Evolutionary conservation across 2,329 filamentous ascomycete genomes (phyloP).

Genomic region (Hypomyces rosellus): DNA sequence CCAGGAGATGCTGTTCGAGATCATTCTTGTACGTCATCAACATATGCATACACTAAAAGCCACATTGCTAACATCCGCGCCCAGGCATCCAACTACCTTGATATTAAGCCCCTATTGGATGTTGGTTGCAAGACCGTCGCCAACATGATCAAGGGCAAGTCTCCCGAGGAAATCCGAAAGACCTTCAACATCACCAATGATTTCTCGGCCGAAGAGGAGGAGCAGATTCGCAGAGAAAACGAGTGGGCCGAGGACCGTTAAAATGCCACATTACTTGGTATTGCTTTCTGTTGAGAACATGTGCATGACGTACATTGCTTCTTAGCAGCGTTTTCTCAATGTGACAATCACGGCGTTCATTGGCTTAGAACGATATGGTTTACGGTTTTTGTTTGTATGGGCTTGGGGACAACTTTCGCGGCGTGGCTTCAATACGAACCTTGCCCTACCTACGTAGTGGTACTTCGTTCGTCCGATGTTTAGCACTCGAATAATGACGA

Average conservation of each 20-base stretch:
- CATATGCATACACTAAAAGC: neutral
- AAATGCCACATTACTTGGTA: slow-evolving; percentile 16
- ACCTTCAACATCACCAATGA: slow-evolving; percentile 99
- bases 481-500: no score
- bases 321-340: slow-evolving; percentile 2
- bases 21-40: slow-evolving; percentile 70
- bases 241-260: slow-evolving; percentile 84
- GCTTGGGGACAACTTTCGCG: neutral
- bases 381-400: neutral
- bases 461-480: no score
- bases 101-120: slow-evolving; percentile 96
- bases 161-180: slow-evolving; percentile 97
- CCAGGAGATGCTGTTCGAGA: slow-evolving; percentile 99
- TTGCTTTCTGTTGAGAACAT: neutral
- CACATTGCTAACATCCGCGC: slow-evolving; percentile 17
- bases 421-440: neutral
- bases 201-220: slow-evolving; percentile 97
- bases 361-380: slow-evolving; percentile 12
- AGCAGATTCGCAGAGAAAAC: slow-evolving; percentile 90
- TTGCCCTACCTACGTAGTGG: no score
- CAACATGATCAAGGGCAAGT: slow-evolving; percentile 99
- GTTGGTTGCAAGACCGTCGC: slow-evolving; percentile 99
- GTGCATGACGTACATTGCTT: neutral
- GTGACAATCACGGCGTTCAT: slow-evolving; percentile 16
- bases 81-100: slow-evolving; percentile 94